Conservation (phyloP, 179 eudicot species). For the Drosera spatulata region DNA sequence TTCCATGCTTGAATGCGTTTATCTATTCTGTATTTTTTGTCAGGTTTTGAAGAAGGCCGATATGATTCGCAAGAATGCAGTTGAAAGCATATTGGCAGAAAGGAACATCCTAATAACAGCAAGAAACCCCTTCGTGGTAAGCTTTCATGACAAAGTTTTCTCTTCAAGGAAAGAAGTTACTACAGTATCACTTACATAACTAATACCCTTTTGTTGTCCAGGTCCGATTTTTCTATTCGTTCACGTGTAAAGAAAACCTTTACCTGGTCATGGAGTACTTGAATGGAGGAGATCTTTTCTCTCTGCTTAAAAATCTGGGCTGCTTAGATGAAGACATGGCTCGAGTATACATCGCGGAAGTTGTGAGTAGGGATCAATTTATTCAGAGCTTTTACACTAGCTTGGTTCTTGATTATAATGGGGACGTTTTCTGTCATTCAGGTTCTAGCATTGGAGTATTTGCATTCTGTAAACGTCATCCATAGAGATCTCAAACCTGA, state of each 20-base stretch:
- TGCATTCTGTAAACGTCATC: slow-evolving; percentile 78
- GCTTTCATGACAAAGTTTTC: slow-evolving; percentile 13
- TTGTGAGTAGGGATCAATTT: slow-evolving; percentile 44
- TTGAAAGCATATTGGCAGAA: slow-evolving; percentile 98
- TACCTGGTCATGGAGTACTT: slow-evolving; percentile 97
- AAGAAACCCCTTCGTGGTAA: slow-evolving; percentile 98
- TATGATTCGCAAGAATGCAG: slow-evolving; percentile 97
- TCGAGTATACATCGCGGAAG: slow-evolving; percentile 94
- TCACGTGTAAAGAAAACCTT: slow-evolving; percentile 96
- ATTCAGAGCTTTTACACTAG: too few relatives aligned
- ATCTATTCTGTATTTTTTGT: slow-evolving; percentile 5
- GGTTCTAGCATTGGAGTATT: slow-evolving; percentile 97
- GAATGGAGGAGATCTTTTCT: slow-evolving; percentile 97
- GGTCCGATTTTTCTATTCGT: slow-evolving; percentile 99
- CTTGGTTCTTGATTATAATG: not conserved
- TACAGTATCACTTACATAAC: slow-evolving; percentile 14
- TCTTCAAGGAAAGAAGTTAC: slow-evolving; percentile 5
- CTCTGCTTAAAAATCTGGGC: slow-evolving; percentile 79
- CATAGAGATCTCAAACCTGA: slow-evolving; percentile 98
- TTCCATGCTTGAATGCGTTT: not conserved
- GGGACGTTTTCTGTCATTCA: slow-evolving; percentile 19
- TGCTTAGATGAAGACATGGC: slow-evolving; percentile 98
- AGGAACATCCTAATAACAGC: slow-evolving; percentile 87
- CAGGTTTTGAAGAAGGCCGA: slow-evolving; percentile 98
- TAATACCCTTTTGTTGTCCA: slow-evolving; percentile 32